phyloP scores from a whole-genome alignment of 345 rosid genomes.

The Eucalyptus camaldulensis region DNA sequence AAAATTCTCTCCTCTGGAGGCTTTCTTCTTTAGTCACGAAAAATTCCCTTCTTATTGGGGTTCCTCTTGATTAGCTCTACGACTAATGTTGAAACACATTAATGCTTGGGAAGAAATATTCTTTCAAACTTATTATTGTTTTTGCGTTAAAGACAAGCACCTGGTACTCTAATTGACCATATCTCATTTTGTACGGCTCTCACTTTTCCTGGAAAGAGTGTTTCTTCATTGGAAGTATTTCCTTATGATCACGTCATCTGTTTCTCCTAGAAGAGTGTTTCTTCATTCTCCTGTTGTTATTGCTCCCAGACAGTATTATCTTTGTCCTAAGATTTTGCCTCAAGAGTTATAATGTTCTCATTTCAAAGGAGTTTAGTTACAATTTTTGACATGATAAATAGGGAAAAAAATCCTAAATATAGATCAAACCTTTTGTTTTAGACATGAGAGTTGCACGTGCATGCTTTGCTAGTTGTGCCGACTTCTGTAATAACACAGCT shows the following conservation, averaged over 20 bases:
- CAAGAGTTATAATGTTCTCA: neutral
- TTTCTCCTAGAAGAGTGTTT: neutral
- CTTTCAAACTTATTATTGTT: neutral
- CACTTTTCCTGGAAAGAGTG: neutral
- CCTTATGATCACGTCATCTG: neutral
- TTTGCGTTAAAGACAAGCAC: neutral
- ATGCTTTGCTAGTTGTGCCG: neutral
- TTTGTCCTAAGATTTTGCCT: neutral
- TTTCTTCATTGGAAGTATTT: neutral
- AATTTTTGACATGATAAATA: neutral
- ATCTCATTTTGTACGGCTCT: neutral
- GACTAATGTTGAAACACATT: neutral
- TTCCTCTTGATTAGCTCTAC: neutral
- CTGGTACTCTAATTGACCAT: neutral
- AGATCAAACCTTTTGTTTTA: neutral
- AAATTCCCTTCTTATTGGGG: neutral
- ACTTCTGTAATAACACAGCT: neutral
- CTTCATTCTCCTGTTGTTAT: neutral
- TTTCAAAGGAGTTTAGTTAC: neutral
- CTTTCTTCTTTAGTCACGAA: neutral
- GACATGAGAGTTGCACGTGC: neutral
- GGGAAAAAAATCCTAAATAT: neutral
- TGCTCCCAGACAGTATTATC: neutral
- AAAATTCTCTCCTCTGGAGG: neutral
- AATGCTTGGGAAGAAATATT: neutral